Conservation (phyloP, 2,329 filamentous ascomycete genomes). For the Elsinoe necatrix region DNA sequence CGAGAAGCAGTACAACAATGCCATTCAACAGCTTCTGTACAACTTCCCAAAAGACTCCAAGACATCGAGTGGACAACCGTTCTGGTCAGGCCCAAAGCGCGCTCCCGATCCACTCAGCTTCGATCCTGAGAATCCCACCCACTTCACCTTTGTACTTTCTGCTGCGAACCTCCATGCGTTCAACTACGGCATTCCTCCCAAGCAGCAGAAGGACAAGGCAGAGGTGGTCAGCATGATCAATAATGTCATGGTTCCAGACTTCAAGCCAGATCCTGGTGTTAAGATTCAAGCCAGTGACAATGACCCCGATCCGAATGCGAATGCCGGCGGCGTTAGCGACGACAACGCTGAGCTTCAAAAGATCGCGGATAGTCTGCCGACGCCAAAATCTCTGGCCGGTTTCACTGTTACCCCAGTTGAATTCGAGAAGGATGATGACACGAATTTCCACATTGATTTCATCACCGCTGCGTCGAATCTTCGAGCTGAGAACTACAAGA, state of each 20-base stretch:
- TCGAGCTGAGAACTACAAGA: slow-evolving; percentile 96
- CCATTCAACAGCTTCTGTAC: slow-evolving; percentile 87
- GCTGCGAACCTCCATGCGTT: slow-evolving; percentile 91
- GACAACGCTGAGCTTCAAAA: slow-evolving; percentile 69
- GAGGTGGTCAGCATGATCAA: slow-evolving; percentile 75
- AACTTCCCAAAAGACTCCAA: slow-evolving; percentile 94
- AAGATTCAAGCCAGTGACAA: slow-evolving; percentile 96
- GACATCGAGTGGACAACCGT: slow-evolving; percentile 79
- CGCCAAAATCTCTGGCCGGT: slow-evolving; percentile 70
- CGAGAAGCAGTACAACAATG: slow-evolving; percentile 94
- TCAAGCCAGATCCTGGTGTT: slow-evolving; percentile 77
- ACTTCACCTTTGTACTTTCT: slow-evolving; percentile 79
- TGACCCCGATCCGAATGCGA: slow-evolving; percentile 84
- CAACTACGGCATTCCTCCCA: slow-evolving; percentile 95
- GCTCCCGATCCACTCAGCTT: slow-evolving; percentile 89
- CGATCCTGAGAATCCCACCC: slow-evolving; percentile 71
- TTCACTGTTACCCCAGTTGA: slow-evolving; percentile 89
- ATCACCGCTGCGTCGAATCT: slow-evolving; percentile 96
- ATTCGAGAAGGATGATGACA: slow-evolving; percentile 98
- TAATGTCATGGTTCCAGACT: slow-evolving; percentile 92
- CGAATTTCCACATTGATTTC: slow-evolving; percentile 97
- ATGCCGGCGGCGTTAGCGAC: slow-evolving; percentile 41
- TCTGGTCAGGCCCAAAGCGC: slow-evolving; percentile 98
- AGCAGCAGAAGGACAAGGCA: slow-evolving; percentile 54
- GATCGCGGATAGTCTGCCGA: slow-evolving; percentile 64